Base-by-base conservation (phyloP, 176 grass and related monocot species). In the Carex scoparia region DNA sequence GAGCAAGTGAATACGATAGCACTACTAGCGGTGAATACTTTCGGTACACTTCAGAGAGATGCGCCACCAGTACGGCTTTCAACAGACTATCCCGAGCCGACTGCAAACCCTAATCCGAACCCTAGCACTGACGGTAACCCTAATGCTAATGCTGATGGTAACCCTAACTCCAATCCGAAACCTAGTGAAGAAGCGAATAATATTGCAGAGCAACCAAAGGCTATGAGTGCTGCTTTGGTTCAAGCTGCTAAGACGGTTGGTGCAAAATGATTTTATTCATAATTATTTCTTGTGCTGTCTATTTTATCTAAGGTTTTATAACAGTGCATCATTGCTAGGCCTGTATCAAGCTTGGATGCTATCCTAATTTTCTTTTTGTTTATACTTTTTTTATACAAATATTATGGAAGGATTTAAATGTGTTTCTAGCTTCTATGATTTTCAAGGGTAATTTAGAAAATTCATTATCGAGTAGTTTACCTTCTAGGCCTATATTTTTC, bases 21-120 rank as follows among this genome's bases (percentile, higher is more conserved):
- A n/a, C 61, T 98, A 85, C 55, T 98, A 30, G 80, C 91, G 10
- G 84, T 98, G 70, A 98, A 98, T 82, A 95, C 95, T 12, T 98
- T 95, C 76, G 95, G 95, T 65, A 98, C 93, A 30, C 88, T 98
- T 48, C 93, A 95, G 89, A 82, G 95, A 31, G 95, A 98, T 77
- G 91, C 93, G 14, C 93, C 87, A 18, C 93, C 95, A 2, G 95
- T 93, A 42, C 95, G 95, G 32, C 91, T 98, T 67, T 98, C 95
- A 27, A 89, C 5, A 31, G 87, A 91, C 77, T 98, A 98, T 89
- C 93, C 95, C 0, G 95, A 94, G 75, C 95, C 95, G 15, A n/a
- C 85, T 51, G 64, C 90, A 51, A 94, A 98, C 71, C 89, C 86
- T 63, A 85, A 85, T 65, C 89, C 86, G 18, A 85, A 85, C 55